These are phyloP conservation scores for Lophiostoma macrostomum DNA, from an alignment of 495 filamentous ascomycete species.

Conservation along the genomic window DNA sequence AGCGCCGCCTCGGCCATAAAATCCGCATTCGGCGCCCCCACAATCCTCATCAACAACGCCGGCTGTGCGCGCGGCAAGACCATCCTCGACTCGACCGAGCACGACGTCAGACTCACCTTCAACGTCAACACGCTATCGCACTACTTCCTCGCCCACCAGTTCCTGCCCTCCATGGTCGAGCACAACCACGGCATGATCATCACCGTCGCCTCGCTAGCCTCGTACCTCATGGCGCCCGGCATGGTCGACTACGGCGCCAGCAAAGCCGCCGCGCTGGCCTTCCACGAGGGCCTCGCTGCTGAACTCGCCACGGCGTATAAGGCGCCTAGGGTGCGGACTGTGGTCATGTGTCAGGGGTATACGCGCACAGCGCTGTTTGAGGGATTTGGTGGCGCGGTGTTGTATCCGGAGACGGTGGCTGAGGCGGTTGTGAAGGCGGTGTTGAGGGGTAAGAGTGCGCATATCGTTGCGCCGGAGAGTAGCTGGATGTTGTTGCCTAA, in stretches of 20 bases:
- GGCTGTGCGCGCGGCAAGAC: slow-evolving; percentile 60
- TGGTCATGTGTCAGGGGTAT: slow-evolving; percentile 64
- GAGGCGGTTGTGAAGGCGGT: slow-evolving; percentile 61
- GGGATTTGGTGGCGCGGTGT: slow-evolving; percentile 54
- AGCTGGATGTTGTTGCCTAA: slow-evolving; percentile 38
- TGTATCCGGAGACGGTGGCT: slow-evolving; percentile 63
- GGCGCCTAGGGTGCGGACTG: slow-evolving; percentile 62
- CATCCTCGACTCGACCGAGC: slow-evolving; percentile 56
- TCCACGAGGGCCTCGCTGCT: slow-evolving; percentile 66
- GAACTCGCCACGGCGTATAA: slow-evolving; percentile 61
- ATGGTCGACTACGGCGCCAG: slow-evolving; percentile 67
- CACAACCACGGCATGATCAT: slow-evolving; percentile 71
- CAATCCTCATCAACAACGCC: slow-evolving; percentile 74
- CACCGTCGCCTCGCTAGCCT: slow-evolving; percentile 64
- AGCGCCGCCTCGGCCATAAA: slow-evolving; percentile 6
- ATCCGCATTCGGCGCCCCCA: slow-evolving; percentile 55
- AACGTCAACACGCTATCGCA: slow-evolving; percentile 70
- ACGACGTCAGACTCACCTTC: slow-evolving; percentile 61
- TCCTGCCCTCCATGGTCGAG: slow-evolving; percentile 63
- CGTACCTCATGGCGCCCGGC: slow-evolving; percentile 57
- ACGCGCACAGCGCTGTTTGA: slow-evolving; percentile 60
- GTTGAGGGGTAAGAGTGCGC: slow-evolving; percentile 53
- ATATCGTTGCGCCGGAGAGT: slow-evolving; percentile 54
- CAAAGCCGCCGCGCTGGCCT: slow-evolving; percentile 64
- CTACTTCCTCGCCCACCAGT: slow-evolving; percentile 62